Evolutionary conservation across 306 rosid species (phyloP).

Genomic region (Comarum palustre): DNA sequence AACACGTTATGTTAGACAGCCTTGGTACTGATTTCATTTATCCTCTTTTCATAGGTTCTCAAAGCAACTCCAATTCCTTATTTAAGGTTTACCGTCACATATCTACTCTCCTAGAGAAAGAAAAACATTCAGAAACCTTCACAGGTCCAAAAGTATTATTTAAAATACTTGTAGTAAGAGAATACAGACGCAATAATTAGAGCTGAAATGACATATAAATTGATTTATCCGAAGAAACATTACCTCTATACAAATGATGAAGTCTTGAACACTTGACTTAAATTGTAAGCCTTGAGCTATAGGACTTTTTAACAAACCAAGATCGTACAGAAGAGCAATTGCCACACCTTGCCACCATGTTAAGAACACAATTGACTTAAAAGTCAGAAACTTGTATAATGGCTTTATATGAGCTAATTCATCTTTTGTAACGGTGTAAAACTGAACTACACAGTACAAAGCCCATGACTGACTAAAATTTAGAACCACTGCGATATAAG

Average conservation of each 20-base stretch:
- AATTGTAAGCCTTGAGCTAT: conserved; percentile 86
- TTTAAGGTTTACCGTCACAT: background rate
- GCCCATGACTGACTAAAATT: conserved; percentile 99
- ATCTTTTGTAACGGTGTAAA: conserved; percentile 81
- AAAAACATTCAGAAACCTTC: background rate
- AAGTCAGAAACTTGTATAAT: conserved; percentile 87
- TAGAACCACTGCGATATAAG: conserved; percentile 85
- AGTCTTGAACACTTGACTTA: conserved; percentile 95
- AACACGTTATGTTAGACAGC: background rate
- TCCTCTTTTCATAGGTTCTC: background rate
- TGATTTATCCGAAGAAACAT: conserved; percentile 23
- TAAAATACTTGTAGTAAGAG: background rate
- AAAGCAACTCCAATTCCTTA: background rate
- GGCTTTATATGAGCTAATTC: conserved; percentile 92
- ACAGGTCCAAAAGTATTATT: background rate
- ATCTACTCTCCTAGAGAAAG: background rate
- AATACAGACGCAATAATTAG: background rate
- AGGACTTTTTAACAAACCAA: conserved; percentile 89
- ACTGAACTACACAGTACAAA: conserved; percentile 93
- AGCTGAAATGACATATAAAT: background rate
- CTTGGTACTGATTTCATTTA: background rate
- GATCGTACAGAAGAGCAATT: conserved; percentile 74
- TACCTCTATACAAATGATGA: conserved; percentile 97
- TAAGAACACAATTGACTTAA: conserved; percentile 92
- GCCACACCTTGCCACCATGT: conserved; percentile 99